These are phyloP conservation scores for Cryphonectria japonica DNA, from an alignment of 2,329 filamentous ascomycete species.

Conservation along the genomic window DNA sequence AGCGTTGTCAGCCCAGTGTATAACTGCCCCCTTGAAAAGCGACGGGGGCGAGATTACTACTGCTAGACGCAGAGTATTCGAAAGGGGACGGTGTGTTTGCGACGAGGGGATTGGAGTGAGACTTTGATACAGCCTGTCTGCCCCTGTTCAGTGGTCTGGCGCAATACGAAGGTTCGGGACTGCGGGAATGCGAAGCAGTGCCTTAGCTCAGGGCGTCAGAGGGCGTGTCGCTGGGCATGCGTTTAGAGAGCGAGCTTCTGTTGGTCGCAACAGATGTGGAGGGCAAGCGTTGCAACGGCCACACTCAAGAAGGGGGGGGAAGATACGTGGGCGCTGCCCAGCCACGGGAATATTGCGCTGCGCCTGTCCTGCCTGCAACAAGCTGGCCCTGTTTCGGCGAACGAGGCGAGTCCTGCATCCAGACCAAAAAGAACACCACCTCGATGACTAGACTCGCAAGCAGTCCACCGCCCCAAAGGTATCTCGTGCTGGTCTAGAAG, in stretches of 20 bases:
- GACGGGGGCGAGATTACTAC: conserved; percentile 19
- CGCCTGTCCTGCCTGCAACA: conserved; percentile 3
- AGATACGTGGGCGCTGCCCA: conserved; percentile 5
- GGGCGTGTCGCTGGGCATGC: conserved; percentile 22
- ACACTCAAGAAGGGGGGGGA: no score
- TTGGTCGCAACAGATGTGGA: conserved; percentile 22
- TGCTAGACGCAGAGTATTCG: conserved; percentile 21
- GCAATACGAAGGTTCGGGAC: conserved; percentile 8
- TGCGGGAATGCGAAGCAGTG: conserved; percentile 8
- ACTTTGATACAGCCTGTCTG: conserved; percentile 26
- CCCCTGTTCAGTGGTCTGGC: conserved; percentile 11
- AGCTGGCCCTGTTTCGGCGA: not conserved
- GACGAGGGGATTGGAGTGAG: conserved; percentile 1
- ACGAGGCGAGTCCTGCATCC: conserved; percentile 1
- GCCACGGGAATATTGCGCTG: conserved; percentile 17
- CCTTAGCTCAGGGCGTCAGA: conserved; percentile 18
- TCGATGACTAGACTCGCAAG: not conserved
- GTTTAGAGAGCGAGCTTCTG: conserved; percentile 4
- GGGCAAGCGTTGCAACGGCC: conserved; percentile 23
- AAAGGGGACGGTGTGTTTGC: conserved; percentile 12
- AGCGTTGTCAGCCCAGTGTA: conserved; percentile 17
- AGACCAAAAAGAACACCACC: not conserved
- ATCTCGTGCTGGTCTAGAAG: conserved; percentile 16
- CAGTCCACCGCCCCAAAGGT: not conserved
- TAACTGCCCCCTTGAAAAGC: conserved; percentile 15